Evolutionary conservation across 2,329 filamentous ascomycete species (phyloP).

Genomic region (Achaetomium macrosporum): DNA sequence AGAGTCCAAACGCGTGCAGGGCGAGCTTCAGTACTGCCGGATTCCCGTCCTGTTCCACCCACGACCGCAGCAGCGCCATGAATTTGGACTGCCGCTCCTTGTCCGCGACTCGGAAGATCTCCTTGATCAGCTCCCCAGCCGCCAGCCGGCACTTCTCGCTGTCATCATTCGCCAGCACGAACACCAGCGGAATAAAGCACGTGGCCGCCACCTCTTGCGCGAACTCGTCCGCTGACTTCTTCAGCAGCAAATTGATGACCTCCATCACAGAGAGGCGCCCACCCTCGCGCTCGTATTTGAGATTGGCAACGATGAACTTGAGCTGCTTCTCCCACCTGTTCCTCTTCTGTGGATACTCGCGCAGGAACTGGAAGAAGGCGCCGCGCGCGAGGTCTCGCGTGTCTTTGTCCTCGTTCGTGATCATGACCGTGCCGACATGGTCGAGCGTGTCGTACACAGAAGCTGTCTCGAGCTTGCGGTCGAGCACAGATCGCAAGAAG

Average conservation of each 20-base stretch:
- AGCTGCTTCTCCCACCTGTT: constrained; percentile 85
- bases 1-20: constrained; percentile 75
- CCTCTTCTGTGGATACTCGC: constrained; percentile 90
- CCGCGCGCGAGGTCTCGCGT: constrained; percentile 83
- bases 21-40: constrained; percentile 64
- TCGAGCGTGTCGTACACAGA: constrained; percentile 89
- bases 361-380: constrained; percentile 88
- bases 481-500: constrained; percentile 82
- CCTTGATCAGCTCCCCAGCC: constrained; percentile 71
- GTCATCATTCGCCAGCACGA: constrained; percentile 84
- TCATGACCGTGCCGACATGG: constrained; percentile 84
- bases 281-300: constrained; percentile 83
- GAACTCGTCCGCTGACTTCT: constrained; percentile 75
- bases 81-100: constrained; percentile 66
- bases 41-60: constrained; percentile 72
- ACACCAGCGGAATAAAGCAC: constrained; percentile 80
- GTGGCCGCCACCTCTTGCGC: constrained; percentile 75
- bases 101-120: constrained; percentile 73
- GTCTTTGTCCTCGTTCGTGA: constrained; percentile 86
- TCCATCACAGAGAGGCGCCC: constrained; percentile 92
- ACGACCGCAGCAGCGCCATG: constrained; percentile 62
- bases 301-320: constrained; percentile 80
- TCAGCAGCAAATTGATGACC: constrained; percentile 76
- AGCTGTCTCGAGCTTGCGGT: constrained; percentile 77
- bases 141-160: constrained; percentile 78